These are phyloP conservation scores for Talaromyces sp. DNA, from an alignment of 2,329 filamentous ascomycete species.

Conservation along the genomic window DNA sequence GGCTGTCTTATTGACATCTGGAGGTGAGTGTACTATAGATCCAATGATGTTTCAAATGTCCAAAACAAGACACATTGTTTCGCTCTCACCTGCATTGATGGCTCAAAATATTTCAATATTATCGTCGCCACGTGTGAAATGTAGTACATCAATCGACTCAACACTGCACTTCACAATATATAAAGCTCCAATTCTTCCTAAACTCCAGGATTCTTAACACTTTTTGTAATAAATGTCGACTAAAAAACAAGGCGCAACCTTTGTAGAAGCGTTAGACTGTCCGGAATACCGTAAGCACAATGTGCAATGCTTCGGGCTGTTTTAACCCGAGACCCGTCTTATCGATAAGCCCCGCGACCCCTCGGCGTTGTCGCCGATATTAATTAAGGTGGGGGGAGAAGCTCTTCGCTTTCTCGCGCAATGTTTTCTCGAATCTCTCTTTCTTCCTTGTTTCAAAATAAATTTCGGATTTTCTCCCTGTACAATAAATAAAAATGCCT, in stretches of 20 bases:
- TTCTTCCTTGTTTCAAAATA: neutral
- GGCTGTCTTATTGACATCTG: too few relatives aligned
- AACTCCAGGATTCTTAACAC: too few relatives aligned
- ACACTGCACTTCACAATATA: too few relatives aligned
- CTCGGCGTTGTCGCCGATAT: neutral
- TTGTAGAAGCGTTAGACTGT: neutral
- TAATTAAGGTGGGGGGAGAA: neutral
- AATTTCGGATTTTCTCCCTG: neutral
- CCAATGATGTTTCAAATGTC: neutral
- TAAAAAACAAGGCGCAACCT: too few relatives aligned
- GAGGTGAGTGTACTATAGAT: neutral
- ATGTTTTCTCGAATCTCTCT: neutral
- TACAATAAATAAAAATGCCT: neutral
- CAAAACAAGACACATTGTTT: too few relatives aligned
- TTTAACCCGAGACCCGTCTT: neutral
- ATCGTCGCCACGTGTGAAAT: too few relatives aligned
- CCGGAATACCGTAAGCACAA: too few relatives aligned
- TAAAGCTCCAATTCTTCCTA: too few relatives aligned
- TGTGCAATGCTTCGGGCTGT: neutral
- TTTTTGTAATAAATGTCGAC: too few relatives aligned
- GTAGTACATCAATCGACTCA: too few relatives aligned
- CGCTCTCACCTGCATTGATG: too few relatives aligned
- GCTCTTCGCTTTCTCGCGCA: neutral
- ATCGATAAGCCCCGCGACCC: neutral
- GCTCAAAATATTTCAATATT: too few relatives aligned